Percentiles rank a stretch among this genome's conserved stretches.
phyloP scores from a whole-genome alignment of 768 basidiomycete genomes.

The Phaeotremella skinneri region DNA sequence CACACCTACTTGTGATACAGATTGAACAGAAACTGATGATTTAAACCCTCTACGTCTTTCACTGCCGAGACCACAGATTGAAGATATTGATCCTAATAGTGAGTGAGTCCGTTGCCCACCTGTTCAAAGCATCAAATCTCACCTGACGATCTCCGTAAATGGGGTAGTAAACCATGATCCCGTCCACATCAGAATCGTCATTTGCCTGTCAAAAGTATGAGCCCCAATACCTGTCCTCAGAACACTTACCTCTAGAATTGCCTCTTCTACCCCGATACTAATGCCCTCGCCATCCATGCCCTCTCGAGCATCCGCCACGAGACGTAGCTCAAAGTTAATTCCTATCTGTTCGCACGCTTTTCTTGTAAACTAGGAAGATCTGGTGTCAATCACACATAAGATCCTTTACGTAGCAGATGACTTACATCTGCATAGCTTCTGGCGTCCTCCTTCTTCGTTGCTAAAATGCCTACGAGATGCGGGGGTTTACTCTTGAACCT shows the following conservation, averaged over 20 bases:
- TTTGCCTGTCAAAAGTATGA: slow-evolving; percentile 59
- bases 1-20: slow-evolving; percentile 89
- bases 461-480: slow-evolving; percentile 85
- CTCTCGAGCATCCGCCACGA: slow-evolving; percentile 58
- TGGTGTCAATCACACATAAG: neutral
- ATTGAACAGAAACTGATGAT: slow-evolving; percentile 83
- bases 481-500: slow-evolving; percentile 53
- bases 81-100: slow-evolving; percentile 81
- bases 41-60: slow-evolving; percentile 96
- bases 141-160: slow-evolving; percentile 89
- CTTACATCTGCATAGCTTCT: slow-evolving; percentile 58
- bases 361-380: slow-evolving; percentile 65
- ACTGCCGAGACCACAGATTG: slow-evolving; percentile 95
- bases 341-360: slow-evolving; percentile 88
- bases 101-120: slow-evolving; percentile 1
- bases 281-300: slow-evolving; percentile 58
- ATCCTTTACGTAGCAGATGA: slow-evolving; percentile 4
- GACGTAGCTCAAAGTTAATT: slow-evolving; percentile 76
- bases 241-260: slow-evolving; percentile 67
- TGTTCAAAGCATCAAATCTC: slow-evolving; percentile 41
- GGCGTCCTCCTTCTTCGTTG: slow-evolving; percentile 59
- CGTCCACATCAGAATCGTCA: slow-evolving; percentile 76
- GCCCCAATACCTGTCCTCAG: neutral
- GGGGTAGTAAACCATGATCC: slow-evolving; percentile 99
- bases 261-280: slow-evolving; percentile 91